Percentiles rank a stretch among this genome's conserved stretches.
Conservation (phyloP, 2,329 filamentous ascomycete species). For the Alternaria longipes region DNA sequence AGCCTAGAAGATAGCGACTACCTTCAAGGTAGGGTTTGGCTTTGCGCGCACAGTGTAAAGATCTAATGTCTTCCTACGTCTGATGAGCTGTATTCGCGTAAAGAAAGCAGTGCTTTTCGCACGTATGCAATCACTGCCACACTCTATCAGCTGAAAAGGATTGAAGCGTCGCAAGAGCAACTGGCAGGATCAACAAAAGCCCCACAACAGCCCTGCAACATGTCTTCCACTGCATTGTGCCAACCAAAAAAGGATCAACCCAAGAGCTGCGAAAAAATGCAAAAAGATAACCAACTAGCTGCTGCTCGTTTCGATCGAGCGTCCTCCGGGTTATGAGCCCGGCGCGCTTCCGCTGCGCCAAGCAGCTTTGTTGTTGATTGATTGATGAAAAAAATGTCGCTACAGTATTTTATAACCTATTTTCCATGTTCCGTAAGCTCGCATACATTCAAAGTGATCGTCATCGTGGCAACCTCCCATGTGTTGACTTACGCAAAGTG, state of each 20-base stretch:
- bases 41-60: neutral
- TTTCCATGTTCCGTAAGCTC: fast-evolving
- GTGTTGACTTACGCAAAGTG: no score
- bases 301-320: slow-evolving; percentile 36
- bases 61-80: neutral
- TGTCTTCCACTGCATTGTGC: neutral
- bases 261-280: neutral
- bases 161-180: neutral
- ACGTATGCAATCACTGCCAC: neutral
- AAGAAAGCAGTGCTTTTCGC: neutral
- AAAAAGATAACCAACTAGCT: slow-evolving; percentile 23
- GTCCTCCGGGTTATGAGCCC: slow-evolving; percentile 51
- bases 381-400: neutral
- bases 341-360: slow-evolving; percentile 51
- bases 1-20: neutral
- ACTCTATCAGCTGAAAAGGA: neutral
- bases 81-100: neutral
- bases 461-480: neutral
- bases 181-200: neutral
- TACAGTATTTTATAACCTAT: no score
- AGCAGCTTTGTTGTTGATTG: slow-evolving; percentile 34
- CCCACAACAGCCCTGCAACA: no score
- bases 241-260: neutral
- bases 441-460: neutral
- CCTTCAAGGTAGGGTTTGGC: neutral